Conservation (phyloP, 1,284 basidiomycete genomes). For the Fomitopsis schrenkii region DNA sequence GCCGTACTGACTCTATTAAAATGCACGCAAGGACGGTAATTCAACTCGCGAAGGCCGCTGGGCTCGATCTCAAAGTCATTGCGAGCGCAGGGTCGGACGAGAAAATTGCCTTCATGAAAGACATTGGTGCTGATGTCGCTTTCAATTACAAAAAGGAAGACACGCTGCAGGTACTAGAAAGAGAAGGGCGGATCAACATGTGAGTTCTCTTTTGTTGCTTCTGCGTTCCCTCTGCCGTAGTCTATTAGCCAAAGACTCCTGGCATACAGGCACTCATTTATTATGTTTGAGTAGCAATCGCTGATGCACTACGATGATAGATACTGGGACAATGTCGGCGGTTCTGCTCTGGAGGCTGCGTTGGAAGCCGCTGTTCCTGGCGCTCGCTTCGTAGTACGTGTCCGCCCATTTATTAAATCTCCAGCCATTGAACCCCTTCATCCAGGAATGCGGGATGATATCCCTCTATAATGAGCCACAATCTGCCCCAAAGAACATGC, state of each 20-base stretch:
- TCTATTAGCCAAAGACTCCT: no score
- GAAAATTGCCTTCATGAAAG: constrained; percentile 62
- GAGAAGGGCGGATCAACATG: constrained; percentile 55
- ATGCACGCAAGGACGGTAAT: constrained; percentile 32
- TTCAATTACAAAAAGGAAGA: constrained; percentile 71
- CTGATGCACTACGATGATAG: constrained; percentile 22
- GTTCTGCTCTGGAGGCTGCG: constrained; percentile 54
- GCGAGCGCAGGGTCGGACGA: constrained; percentile 69
- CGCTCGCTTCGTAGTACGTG: constrained; percentile 55
- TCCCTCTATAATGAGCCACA: constrained; percentile 25
- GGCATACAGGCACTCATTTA: no score
- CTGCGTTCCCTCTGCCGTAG: no score
- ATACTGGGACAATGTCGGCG: constrained; percentile 60
- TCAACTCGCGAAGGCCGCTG: constrained; percentile 54
- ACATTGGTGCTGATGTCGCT: constrained; percentile 63
- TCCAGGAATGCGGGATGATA: constrained; percentile 26
- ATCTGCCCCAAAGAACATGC: constrained; percentile 23
- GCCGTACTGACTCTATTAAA: not conserved
- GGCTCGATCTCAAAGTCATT: constrained; percentile 61
- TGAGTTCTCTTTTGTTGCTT: constrained; percentile 17
- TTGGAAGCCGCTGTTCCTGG: constrained; percentile 45
- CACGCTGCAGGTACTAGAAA: constrained; percentile 37
- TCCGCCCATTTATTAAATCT: no score
- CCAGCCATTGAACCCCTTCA: not conserved
- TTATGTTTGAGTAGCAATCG: no score